Conservation (phyloP, 164 flowering plant genomes). For the Warburgia ugandensis region DNA sequence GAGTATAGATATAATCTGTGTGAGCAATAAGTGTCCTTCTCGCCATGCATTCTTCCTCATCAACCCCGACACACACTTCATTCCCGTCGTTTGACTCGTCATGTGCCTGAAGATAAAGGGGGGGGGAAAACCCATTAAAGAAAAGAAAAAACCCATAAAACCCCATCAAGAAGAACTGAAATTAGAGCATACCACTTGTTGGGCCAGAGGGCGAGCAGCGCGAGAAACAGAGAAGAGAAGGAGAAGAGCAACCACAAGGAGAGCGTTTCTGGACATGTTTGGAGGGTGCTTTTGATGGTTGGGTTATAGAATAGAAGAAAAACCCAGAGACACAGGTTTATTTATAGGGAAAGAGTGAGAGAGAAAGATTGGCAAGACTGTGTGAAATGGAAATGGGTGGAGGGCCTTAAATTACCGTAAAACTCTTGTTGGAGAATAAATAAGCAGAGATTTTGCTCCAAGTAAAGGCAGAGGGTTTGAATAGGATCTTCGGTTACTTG, state of each 20-base stretch:
- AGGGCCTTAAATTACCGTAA: no score
- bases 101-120: not conserved
- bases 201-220: constrained; percentile 16
- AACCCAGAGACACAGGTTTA: no score
- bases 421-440: no score
- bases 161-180: not conserved
- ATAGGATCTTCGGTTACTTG: no score
- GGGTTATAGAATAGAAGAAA: no score
- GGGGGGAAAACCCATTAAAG: not conserved
- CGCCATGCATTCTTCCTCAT: constrained; percentile 36
- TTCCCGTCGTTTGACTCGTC: constrained; percentile 1
- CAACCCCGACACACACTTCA: constrained; percentile 13
- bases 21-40: constrained; percentile 36
- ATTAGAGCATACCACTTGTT: not conserved
- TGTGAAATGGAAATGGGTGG: no score
- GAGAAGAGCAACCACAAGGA: constrained; percentile 19
- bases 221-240: constrained; percentile 15
- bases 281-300: no score
- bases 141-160: not conserved
- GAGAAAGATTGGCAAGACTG: no score
- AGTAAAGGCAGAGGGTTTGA: no score
- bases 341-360: no score
- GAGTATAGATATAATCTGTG: constrained; percentile 36
- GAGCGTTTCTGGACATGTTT: constrained; percentile 16
- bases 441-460: no score